phyloP scores from a whole-genome alignment of 306 rosid genomes.

The Aeschynomene evenia region DNA sequence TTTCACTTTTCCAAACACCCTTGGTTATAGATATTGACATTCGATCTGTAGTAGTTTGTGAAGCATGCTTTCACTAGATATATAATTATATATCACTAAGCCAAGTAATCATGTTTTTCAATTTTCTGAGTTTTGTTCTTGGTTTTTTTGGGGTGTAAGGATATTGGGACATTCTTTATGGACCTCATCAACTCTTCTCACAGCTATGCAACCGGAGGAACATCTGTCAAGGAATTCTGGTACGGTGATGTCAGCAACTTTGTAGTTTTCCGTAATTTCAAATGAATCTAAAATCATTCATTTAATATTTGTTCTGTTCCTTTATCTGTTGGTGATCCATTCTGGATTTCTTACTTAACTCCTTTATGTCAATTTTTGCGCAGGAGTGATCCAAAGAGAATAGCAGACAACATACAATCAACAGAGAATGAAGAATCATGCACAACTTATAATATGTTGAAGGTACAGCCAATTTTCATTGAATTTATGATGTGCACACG shows the following conservation, averaged over 20 bases:
- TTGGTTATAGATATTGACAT: background rate
- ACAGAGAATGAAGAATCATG: conserved; percentile 88
- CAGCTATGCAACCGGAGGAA: conserved; percentile 97
- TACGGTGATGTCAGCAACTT: conserved; percentile 35
- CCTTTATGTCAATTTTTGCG: conserved; percentile 13
- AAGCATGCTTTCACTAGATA: background rate
- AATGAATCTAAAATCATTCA: conserved; percentile 5
- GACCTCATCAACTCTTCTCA: conserved; percentile 81
- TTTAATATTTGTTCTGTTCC: conserved; percentile 11
- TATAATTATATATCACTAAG: conserved; percentile 2
- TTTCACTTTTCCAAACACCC: conserved; percentile 8
- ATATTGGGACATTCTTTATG: conserved; percentile 79
- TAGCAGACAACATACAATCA: conserved; percentile 45
- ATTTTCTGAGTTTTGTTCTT: conserved; percentile 17
- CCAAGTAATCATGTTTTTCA: background rate
- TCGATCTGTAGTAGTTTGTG: background rate
- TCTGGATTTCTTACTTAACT: conserved; percentile 20
- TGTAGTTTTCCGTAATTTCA: conserved; percentile 26
- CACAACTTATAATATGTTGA: conserved; percentile 89
- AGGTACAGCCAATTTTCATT: conserved; percentile 46
- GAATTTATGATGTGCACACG: background rate
- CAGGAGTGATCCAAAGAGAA: conserved; percentile 73
- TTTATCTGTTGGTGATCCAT: background rate
- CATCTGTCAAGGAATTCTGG: conserved; percentile 83
- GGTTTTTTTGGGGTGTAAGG: conserved; percentile 45